Evolutionary conservation across 371 early-diverging fungal genomes (phyloP), one percentile per base, ranked within the genome.

Genomic region (Mortierella sp.): DNA sequence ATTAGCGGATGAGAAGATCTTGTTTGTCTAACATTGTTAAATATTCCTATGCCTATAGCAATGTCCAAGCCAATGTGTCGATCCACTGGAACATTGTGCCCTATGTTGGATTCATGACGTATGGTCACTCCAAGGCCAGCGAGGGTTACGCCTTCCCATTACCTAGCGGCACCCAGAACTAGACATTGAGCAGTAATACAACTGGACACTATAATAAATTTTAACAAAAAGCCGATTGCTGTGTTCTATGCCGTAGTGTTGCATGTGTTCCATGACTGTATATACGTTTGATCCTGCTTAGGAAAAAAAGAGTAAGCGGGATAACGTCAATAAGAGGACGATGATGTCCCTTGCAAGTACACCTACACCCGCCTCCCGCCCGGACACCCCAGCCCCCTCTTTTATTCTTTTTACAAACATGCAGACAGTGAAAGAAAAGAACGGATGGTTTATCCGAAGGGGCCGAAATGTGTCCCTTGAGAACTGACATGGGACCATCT

Each of bases 1-100:
- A n/a, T 26, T 57, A 13, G 28, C 13, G 14, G 21, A n/a, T 42
- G 28, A 73, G 76, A 74, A 54, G 1, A 44, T 63, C 10, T 10
- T 31, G 48, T 55, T 11, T n/a, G 21, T 28, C n/a, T 26, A 58
- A 78, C 48, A n/a, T 57, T 73, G 50, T 34, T 47, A 44, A 57
- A 48, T 78, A 55, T 87, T 42, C 24, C 42, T 0, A 8, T 55
- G 6, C n/a, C 7, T 7, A 21, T 89, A 88, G 94, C 79, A 78
- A 86, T 76, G 77, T 90, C 55, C 78, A 89, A 3, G 96, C 96
- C 9, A 96, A 95, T 73, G 88, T 98, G 70, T 92, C 97, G 2
- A 87, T 98, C 50, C 95, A 95, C 73, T 97, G 96, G 94, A 96
- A 97, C 83, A 90, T 97, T 45, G 95, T 97, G 47, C 99, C 99